Evolutionary conservation across 208 protist species (phyloP).

Genomic region (Trypanosoma boissoni): DNA sequence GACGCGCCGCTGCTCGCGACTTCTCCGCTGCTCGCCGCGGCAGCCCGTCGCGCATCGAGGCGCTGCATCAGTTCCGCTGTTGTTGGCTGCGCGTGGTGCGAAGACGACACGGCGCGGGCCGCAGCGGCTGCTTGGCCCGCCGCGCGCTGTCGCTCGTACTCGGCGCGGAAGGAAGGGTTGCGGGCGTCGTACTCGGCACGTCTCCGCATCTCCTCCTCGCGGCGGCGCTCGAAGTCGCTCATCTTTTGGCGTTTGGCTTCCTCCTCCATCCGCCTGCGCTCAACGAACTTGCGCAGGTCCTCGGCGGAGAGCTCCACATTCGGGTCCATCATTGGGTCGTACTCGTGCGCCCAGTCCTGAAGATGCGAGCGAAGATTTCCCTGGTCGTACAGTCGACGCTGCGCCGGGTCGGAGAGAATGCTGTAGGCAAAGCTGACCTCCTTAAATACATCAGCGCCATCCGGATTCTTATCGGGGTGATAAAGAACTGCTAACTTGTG

Average conservation of each 20-base stretch:
- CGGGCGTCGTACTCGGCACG: constrained; percentile 75
- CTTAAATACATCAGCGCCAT: constrained; percentile 78
- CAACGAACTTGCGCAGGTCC: constrained; percentile 76
- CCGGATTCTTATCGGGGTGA: constrained; percentile 90
- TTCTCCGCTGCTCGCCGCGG: constrained; percentile 12
- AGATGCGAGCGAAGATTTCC: constrained; percentile 58
- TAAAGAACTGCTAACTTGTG: constrained; percentile 83
- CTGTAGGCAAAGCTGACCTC: constrained; percentile 82
- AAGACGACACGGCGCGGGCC: constrained; percentile 1
- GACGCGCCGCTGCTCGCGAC: neutral
- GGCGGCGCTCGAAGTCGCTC: constrained; percentile 63
- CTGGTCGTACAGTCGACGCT: constrained; percentile 76
- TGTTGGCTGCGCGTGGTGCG: constrained; percentile 8
- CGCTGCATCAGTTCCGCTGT: constrained; percentile 19
- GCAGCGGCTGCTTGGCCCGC: constrained; percentile 21
- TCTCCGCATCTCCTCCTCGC: constrained; percentile 82
- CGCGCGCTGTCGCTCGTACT: constrained; percentile 61
- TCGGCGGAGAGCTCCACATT: constrained; percentile 73
- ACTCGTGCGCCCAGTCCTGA: constrained; percentile 51
- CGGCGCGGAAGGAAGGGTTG: constrained; percentile 62
- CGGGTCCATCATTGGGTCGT: constrained; percentile 84
- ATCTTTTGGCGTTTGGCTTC: constrained; percentile 32
- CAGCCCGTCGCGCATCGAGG: constrained; percentile 14
- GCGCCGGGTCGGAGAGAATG: constrained; percentile 77
- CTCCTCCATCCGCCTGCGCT: constrained; percentile 52